Conservation (phyloP, 768 basidiomycete species). For the Tephrocybe sp. region DNA sequence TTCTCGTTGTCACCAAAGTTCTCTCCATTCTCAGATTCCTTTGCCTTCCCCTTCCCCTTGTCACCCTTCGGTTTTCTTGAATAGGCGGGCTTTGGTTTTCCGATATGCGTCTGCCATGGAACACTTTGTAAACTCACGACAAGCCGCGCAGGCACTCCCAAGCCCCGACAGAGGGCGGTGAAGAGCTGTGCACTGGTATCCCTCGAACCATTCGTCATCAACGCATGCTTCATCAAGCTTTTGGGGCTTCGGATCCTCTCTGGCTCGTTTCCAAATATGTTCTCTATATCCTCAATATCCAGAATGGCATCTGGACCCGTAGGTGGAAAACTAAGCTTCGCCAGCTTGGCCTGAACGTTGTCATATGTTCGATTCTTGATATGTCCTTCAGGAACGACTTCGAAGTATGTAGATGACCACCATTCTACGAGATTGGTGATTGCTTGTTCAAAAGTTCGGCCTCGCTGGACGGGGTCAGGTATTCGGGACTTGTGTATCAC, state of each 20-base stretch:
- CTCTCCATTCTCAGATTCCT: constrained; percentile 25
- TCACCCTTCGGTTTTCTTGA: constrained; percentile 36
- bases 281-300: constrained; percentile 45
- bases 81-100: constrained; percentile 50
- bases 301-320: constrained; percentile 28
- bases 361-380: constrained; percentile 78
- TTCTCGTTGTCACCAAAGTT: constrained; percentile 40
- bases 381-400: constrained; percentile 61
- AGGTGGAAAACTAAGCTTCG: constrained; percentile 27
- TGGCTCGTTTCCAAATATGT: constrained; percentile 50
- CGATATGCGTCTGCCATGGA: constrained; percentile 78
- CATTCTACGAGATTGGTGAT: constrained; percentile 73
- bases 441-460: constrained; percentile 85
- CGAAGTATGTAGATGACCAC: constrained; percentile 81
- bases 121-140: constrained; percentile 91
- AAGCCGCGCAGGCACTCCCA: constrained; percentile 84
- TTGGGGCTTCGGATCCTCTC: constrained; percentile 77
- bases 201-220: constrained; percentile 76
- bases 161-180: constrained; percentile 82
- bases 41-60: constrained; percentile 37
- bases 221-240: constrained; percentile 90
- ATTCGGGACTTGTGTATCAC: constrained; percentile 79
- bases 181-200: constrained; percentile 92
- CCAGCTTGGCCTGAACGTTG: constrained; percentile 54
- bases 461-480: constrained; percentile 80